Conservation (phyloP, 2,329 filamentous ascomycete genomes). For the Fusarium sp. region DNA sequence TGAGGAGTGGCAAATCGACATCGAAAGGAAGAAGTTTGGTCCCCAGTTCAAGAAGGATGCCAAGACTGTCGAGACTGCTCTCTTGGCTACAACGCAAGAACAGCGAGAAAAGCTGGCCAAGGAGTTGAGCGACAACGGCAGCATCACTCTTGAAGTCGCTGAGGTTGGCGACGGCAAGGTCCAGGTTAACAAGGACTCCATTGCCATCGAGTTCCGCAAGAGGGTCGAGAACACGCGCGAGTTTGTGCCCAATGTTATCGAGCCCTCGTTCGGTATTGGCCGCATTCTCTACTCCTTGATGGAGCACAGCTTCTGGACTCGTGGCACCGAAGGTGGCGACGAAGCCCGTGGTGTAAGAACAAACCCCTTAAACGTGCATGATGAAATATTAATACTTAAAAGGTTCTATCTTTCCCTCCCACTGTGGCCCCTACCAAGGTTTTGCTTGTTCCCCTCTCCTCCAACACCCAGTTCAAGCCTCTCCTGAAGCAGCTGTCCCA, state of each 20-base stretch:
- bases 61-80: constrained; percentile 82
- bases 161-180: constrained; percentile 76
- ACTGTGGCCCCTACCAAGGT: constrained; percentile 94
- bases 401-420: constrained; percentile 65
- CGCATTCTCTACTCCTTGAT: constrained; percentile 92
- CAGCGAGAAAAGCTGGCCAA: constrained; percentile 82
- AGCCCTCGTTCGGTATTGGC: constrained; percentile 97
- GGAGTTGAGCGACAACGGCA: constrained; percentile 77
- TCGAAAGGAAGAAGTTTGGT: constrained; percentile 96
- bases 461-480: constrained; percentile 83
- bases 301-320: constrained; percentile 96
- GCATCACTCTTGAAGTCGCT: constrained; percentile 80
- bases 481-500: constrained; percentile 77
- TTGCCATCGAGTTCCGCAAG: constrained; percentile 86
- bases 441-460: constrained; percentile 87
- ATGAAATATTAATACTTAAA: constrained; percentile 32
- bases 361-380: constrained; percentile 40
- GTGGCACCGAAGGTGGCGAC: constrained; percentile 67
- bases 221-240: constrained; percentile 86
- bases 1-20: constrained; percentile 87
- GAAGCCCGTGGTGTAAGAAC: constrained; percentile 88
- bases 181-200: constrained; percentile 80
- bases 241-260: constrained; percentile 95
- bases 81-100: constrained; percentile 81
- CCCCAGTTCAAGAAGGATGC: constrained; percentile 95